These are phyloP conservation scores for Zostera marina DNA, from an alignment of 116 monocot genomes.

Conservation along the genomic window DNA sequence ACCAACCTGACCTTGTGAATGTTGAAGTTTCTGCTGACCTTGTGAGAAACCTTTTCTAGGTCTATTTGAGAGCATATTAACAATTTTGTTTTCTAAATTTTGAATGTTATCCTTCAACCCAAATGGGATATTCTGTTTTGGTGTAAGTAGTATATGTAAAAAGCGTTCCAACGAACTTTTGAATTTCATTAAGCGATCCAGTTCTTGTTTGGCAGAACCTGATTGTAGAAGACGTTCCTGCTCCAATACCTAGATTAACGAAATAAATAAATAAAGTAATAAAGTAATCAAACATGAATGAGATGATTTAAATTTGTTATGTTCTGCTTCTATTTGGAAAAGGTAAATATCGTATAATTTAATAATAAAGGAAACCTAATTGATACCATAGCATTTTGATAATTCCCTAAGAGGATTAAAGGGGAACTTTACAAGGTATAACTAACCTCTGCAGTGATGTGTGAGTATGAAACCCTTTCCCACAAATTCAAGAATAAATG, in stretches of 20 bases:
- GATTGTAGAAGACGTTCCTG: slow-evolving; percentile 18
- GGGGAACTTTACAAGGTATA: no score
- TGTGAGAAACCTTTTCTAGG: slow-evolving; percentile 13
- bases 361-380: no score
- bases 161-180: slow-evolving; percentile 34
- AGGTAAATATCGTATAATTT: no score
- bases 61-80: slow-evolving; percentile 28
- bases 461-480: no score
- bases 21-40: slow-evolving; percentile 39
- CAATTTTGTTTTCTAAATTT: slow-evolving; percentile 58
- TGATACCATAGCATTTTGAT: no score
- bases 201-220: slow-evolving; percentile 24
- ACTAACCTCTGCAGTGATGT: no score
- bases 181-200: slow-evolving; percentile 45
- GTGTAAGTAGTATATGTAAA: slow-evolving; percentile 33
- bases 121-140: slow-evolving; percentile 37
- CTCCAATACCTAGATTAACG: slow-evolving; percentile 5
- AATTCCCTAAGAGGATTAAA: no score
- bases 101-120: slow-evolving; percentile 45
- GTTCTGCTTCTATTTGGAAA: slow-evolving; percentile 10
- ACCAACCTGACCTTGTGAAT: slow-evolving; percentile 16
- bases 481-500: no score
- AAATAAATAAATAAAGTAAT: background rate
- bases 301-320: no score
- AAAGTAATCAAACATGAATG: slow-evolving; percentile 10